A percentile compares a stretch with the other conserved stretches of the same genome.
These are phyloP conservation scores for Ophiostoma piceae DNA, from an alignment of 2,329 filamentous ascomycete genomes.

Conservation along the genomic window DNA sequence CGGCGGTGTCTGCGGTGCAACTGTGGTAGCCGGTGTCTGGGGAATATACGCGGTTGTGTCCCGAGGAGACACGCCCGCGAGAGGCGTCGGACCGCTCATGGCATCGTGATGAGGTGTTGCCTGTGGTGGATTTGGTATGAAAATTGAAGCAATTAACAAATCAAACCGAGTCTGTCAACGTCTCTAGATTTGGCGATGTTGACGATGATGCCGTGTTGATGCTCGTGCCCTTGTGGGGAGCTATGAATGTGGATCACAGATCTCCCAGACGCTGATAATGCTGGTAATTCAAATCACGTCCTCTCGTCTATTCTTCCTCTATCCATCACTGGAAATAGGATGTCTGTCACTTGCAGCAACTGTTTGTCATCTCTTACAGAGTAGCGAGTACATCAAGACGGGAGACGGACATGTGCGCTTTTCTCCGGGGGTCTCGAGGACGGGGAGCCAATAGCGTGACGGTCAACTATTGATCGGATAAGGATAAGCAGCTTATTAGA, in stretches of 20 bases:
- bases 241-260: background rate
- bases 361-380: background rate
- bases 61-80: slow-evolving; percentile 13
- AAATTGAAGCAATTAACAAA: background rate
- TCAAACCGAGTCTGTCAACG: background rate
- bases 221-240: background rate
- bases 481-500: background rate
- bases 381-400: background rate
- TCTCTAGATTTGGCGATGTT: background rate
- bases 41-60: background rate
- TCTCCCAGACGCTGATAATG: background rate
- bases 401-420: background rate
- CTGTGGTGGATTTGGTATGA: background rate
- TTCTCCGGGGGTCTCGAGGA: background rate
- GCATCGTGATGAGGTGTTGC: slow-evolving; percentile 7
- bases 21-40: background rate
- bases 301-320: background rate
- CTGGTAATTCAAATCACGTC: background rate
- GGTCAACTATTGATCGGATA: background rate
- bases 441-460: background rate
- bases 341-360: background rate
- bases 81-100: slow-evolving; percentile 14
- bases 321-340: background rate
- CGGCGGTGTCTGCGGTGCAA: background rate
- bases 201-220: background rate